These are phyloP conservation scores for Amanita pseudoporphyria DNA, from an alignment of 768 basidiomycete species.

Conservation along the genomic window DNA sequence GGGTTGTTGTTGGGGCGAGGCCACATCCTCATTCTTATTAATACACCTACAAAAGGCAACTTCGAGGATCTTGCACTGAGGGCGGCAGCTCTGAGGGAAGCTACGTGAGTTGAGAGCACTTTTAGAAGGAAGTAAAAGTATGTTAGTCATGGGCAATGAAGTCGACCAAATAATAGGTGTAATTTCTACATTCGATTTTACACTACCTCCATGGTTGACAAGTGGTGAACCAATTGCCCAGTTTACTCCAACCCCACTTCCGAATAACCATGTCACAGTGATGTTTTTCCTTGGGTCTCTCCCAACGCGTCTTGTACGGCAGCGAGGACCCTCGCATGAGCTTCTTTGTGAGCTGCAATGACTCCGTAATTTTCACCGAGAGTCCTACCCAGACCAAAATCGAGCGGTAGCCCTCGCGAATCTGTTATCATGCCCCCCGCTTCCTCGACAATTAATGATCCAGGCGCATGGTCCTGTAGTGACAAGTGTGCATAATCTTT, in stretches of 20 bases:
- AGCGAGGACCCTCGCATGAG: conserved; percentile 59
- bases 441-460: conserved; percentile 75
- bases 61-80: too few relatives aligned
- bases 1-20: too few relatives aligned
- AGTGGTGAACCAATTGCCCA: background rate
- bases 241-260: too few relatives aligned
- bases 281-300: conserved; percentile 25
- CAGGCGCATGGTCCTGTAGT: conserved; percentile 87
- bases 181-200: too few relatives aligned
- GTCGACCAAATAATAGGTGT: too few relatives aligned
- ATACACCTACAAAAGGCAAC: too few relatives aligned
- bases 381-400: conserved; percentile 84
- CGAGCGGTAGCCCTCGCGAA: conserved; percentile 64
- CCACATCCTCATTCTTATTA: too few relatives aligned
- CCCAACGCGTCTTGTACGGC: conserved; percentile 56
- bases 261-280: background rate
- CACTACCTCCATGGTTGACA: background rate
- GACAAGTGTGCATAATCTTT: background rate
- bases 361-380: conserved; percentile 84
- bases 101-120: too few relatives aligned
- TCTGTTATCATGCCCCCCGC: conserved; percentile 87
- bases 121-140: too few relatives aligned
- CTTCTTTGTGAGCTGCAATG: conserved; percentile 67
- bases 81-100: too few relatives aligned
- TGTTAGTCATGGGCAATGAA: too few relatives aligned